phyloP scores from a whole-genome alignment of 1,284 basidiomycete species.

The Cutaneotrichosporon daszewskae region DNA sequence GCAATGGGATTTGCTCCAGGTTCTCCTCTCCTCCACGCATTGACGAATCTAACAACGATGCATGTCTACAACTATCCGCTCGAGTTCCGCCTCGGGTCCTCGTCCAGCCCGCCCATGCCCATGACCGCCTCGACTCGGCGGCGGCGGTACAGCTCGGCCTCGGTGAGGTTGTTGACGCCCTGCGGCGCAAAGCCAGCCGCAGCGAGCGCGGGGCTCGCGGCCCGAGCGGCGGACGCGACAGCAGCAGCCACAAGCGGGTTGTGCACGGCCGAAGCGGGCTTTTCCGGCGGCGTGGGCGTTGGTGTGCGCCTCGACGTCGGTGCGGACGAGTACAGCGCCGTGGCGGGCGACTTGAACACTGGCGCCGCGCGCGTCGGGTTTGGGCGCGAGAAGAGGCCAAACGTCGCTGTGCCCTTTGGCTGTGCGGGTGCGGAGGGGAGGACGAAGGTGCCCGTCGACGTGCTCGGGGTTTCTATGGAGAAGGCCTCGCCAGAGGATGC shows the following conservation, averaged over 20 bases:
- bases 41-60: too few relatives aligned
- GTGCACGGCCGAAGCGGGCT: not conserved
- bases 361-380: not conserved
- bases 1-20: too few relatives aligned
- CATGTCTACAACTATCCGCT: too few relatives aligned
- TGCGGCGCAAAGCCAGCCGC: conserved; percentile 44
- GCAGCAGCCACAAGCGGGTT: conserved; percentile 35
- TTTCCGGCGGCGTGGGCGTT: not conserved
- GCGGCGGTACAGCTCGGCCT: conserved; percentile 71
- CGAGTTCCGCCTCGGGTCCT: not conserved
- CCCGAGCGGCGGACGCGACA: conserved; percentile 31
- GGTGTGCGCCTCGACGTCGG: not conserved
- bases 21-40: too few relatives aligned
- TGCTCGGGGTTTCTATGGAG: not conserved
- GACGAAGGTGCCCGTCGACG: conserved; percentile 23
- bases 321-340: conserved; percentile 9
- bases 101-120: conserved; percentile 22
- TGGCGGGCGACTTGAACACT: conserved; percentile 2
- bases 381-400: conserved; percentile 33
- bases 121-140: conserved; percentile 54
- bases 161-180: conserved; percentile 59
- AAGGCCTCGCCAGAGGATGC: conserved; percentile 35
- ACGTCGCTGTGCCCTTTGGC: conserved; percentile 31
- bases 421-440: conserved; percentile 9
- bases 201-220: conserved; percentile 36